phyloP scores from a whole-genome alignment of 805 yeast species.

The Saturnispora silvae region DNA sequence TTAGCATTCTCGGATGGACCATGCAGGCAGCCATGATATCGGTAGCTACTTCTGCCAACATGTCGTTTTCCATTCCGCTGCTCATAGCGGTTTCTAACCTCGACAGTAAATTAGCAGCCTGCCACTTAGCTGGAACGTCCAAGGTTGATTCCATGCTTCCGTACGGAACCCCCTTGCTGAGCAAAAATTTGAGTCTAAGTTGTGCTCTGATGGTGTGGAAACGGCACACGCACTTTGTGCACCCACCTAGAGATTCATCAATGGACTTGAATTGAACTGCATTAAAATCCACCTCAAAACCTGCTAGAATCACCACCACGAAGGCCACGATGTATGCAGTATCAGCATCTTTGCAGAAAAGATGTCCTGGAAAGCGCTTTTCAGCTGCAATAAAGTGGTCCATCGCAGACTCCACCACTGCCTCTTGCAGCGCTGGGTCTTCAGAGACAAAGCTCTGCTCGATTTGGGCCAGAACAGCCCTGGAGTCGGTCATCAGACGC shows the following conservation, averaged over 20 bases:
- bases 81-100: slow-evolving; percentile 13
- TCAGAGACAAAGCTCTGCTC: slow-evolving; percentile 23
- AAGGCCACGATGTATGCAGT: slow-evolving; percentile 10
- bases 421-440: slow-evolving; percentile 15
- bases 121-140: slow-evolving; percentile 20
- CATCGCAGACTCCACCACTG: slow-evolving; percentile 32
- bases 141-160: slow-evolving; percentile 16
- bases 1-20: slow-evolving; percentile 40
- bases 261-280: slow-evolving; percentile 16
- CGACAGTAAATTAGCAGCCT: slow-evolving; percentile 15
- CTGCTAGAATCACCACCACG: slow-evolving; percentile 11
- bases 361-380: slow-evolving; percentile 29
- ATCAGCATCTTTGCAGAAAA: slow-evolving; percentile 10
- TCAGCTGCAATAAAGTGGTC: slow-evolving; percentile 12
- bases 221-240: slow-evolving; percentile 42
- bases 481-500: slow-evolving; percentile 2
- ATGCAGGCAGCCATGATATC: slow-evolving; percentile 37
- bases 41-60: slow-evolving; percentile 16
- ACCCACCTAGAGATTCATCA: slow-evolving; percentile 30
- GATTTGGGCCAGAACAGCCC: slow-evolving; percentile 9
- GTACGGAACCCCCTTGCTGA: slow-evolving; percentile 31
- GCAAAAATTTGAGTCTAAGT: slow-evolving; percentile 41
- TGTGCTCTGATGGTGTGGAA: slow-evolving; percentile 45
- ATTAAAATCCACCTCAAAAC: slow-evolving; percentile 23
- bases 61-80: slow-evolving; percentile 14